Conservation (phyloP, 371 early-diverging fungal genomes). For the Lichtheimia hyalospora region DNA sequence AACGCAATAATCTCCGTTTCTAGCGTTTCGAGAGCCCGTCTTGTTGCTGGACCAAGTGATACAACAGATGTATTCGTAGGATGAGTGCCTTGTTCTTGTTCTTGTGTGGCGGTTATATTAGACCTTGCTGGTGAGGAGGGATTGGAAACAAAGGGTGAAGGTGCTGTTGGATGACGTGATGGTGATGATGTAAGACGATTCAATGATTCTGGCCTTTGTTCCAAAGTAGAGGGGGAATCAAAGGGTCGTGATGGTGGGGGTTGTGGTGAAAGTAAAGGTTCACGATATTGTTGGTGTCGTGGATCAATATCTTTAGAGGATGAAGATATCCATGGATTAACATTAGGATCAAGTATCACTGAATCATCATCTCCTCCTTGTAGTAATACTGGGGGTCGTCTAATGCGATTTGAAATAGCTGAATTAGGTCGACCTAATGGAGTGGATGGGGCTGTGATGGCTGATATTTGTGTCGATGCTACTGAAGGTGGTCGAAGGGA, state of each 20-base stretch:
- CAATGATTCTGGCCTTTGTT: background rate
- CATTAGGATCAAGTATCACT: slow-evolving; percentile 27
- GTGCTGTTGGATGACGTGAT: slow-evolving; percentile 1
- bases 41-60: slow-evolving; percentile 38
- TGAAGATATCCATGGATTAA: slow-evolving; percentile 35
- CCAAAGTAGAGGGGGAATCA: slow-evolving; percentile 7
- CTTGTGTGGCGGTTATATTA: slow-evolving; percentile 26
- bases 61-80: slow-evolving; percentile 19
- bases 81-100: slow-evolving; percentile 2
- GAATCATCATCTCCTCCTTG: background rate
- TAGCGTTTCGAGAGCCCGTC: slow-evolving; percentile 42
- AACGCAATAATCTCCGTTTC: slow-evolving; percentile 42
- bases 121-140: slow-evolving; percentile 20
- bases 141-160: background rate
- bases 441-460: slow-evolving; percentile 25
- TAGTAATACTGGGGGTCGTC: background rate
- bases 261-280: slow-evolving; percentile 7
- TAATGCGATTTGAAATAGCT: background rate
- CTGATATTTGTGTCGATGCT: slow-evolving; percentile 27
- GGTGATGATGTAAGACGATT: background rate
- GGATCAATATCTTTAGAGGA: slow-evolving; percentile 19
- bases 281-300: slow-evolving; percentile 5
- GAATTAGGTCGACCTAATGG: slow-evolving; percentile 16
- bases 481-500: slow-evolving; percentile 18
- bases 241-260: slow-evolving; percentile 7